These are phyloP conservation scores for Ceratobasidium theobromae DNA, from an alignment of 1,284 basidiomycete genomes.

Conservation along the genomic window DNA sequence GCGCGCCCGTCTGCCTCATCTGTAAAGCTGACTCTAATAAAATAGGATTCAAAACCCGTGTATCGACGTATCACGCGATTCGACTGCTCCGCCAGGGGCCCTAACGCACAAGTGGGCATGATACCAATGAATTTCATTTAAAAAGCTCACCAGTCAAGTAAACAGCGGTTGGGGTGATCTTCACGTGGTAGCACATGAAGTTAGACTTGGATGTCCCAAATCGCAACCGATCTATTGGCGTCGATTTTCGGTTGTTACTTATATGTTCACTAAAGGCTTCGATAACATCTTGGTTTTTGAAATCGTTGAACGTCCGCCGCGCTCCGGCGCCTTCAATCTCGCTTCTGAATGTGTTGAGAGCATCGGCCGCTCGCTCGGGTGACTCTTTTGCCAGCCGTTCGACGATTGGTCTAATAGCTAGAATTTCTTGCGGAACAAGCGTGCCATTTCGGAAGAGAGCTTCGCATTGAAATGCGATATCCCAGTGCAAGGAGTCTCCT, in stretches of 20 bases:
- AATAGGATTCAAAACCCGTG: conserved; percentile 30
- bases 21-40: conserved; percentile 33
- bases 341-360: conserved; percentile 4
- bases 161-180: conserved; percentile 32
- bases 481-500: conserved; percentile 21
- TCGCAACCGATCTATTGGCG: background rate
- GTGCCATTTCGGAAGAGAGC: conserved; percentile 31
- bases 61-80: conserved; percentile 34
- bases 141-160: conserved; percentile 22
- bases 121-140: background rate
- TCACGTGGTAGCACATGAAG: conserved; percentile 27
- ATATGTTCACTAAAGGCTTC: background rate
- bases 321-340: conserved; percentile 19
- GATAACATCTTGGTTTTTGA: conserved; percentile 5
- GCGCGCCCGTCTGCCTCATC: conserved; percentile 31
- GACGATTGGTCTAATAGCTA: background rate
- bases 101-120: conserved; percentile 19
- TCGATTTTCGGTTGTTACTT: background rate
- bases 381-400: background rate
- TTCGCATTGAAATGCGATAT: conserved; percentile 34
- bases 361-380: background rate
- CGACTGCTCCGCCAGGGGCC: conserved; percentile 32
- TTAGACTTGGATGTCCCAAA: background rate
- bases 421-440: conserved; percentile 30
- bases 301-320: conserved; percentile 3